phyloP scores from a whole-genome alignment of 2,329 filamentous ascomycete genomes.

The Aureobasidium uvarum region DNA sequence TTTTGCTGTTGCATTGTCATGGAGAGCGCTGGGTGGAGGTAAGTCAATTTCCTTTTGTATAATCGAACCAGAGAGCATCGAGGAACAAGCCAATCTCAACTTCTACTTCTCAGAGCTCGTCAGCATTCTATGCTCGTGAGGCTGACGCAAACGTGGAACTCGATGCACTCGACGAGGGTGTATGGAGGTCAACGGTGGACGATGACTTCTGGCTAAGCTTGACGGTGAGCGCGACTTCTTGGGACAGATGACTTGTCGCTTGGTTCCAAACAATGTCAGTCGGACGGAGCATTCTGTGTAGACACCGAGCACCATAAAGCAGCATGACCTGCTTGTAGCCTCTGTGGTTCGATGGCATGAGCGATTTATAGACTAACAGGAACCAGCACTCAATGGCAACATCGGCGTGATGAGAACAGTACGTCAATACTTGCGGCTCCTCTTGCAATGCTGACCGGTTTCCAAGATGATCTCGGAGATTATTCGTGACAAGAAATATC shows the following conservation, averaged over 20 bases:
- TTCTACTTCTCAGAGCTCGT: not conserved
- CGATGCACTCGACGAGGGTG: not conserved
- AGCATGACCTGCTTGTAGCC: not conserved
- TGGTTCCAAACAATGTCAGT: not conserved
- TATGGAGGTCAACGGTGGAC: not conserved
- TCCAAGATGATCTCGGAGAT: conserved; percentile 65
- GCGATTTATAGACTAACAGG: not conserved
- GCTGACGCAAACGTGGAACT: not conserved
- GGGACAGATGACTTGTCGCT: not conserved
- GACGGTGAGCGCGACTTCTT: not conserved
- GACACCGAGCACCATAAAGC: not conserved
- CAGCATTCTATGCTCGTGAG: not conserved
- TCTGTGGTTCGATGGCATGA: not conserved
- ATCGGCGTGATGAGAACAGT: conserved; percentile 68
- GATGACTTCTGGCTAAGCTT: not conserved
- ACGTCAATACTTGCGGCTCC: not conserved
- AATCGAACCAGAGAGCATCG: not conserved
- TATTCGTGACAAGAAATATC: conserved; percentile 64
- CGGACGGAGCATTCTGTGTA: not conserved
- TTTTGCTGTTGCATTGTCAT: conserved; percentile 62
- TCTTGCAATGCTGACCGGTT: not conserved
- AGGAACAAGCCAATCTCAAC: not conserved
- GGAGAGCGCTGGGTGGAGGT: conserved; percentile 62
- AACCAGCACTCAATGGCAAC: conserved; percentile 62
- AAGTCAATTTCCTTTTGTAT: not conserved